Evolutionary conservation across 2,329 filamentous ascomycete genomes (phyloP), one percentile per base, ranked within the genome.

Genomic region (Microsporum audouinii): DNA sequence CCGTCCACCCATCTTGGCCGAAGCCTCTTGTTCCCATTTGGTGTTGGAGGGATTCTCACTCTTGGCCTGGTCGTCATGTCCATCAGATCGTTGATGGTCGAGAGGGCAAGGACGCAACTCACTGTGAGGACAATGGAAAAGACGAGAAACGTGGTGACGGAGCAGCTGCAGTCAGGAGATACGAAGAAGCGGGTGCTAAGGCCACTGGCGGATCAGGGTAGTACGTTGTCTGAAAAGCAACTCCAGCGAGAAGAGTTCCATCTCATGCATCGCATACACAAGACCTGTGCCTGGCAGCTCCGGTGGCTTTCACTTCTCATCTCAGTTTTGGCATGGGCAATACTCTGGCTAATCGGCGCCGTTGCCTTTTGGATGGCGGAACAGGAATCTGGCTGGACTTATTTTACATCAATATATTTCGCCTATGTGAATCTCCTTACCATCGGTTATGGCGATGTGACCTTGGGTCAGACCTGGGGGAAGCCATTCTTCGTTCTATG

Each of bases 221-320:
- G 14, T 39, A 41, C 62, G 0, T 65, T 65, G n/a, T 66, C 65
- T 36, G 63, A 68, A n/a, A 60, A 65, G 29, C 66, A 71, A 12
- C 63, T 69, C 53, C 68, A 70, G 7, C 67, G 69, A 60, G 68
- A 67, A 14, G 73, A 76, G 60, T 76, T 80, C 63, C 69, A 74
- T 12, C 72, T 77, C 3, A 80, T 80, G 78, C 73, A 77, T 12
- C 72, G 71, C 49, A 74, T 79, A 2, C 76, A 78, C 57, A 69
- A 73, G 5, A 64, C 73, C 23, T 72, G 77, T 1, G 73, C 73
- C 23, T 64, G 70, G 1, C 69, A 78, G 59, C 70, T 74, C 8
- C 74, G 75, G 17, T 80, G 74, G 70, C 66, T 78, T 27, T 72
- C 75, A 0, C 68, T 79, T 0, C 51, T 66, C 2, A 68, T 70